These are phyloP conservation scores for Helichrysum umbraculigerum DNA, from an alignment of 129 eudicot species.

Conservation along the genomic window DNA sequence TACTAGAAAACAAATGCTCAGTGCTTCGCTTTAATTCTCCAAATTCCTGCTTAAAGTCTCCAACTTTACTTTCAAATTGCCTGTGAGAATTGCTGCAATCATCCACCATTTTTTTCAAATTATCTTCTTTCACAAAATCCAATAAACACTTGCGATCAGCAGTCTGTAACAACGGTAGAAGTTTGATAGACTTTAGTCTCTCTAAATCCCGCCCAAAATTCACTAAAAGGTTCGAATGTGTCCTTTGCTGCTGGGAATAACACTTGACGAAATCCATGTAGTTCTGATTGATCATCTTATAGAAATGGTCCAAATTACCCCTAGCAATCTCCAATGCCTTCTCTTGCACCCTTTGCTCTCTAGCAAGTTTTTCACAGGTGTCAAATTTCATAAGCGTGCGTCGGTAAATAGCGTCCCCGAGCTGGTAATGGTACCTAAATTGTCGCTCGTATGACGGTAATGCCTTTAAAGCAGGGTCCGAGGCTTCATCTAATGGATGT, in stretches of 20 bases:
- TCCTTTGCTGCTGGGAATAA: constrained; percentile 68
- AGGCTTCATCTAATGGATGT: constrained; percentile 85
- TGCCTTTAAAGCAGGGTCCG: constrained; percentile 93
- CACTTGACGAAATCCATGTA: constrained; percentile 72
- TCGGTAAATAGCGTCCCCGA: constrained; percentile 67
- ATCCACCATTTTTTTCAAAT: constrained; percentile 69
- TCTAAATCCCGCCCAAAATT: constrained; percentile 76
- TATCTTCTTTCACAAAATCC: constrained; percentile 89
- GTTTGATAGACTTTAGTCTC: constrained; percentile 58
- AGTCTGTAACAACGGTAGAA: constrained; percentile 69
- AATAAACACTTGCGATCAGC: constrained; percentile 60
- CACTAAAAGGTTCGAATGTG: constrained; percentile 62
- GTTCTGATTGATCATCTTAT: constrained; percentile 68
- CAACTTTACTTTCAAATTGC: constrained; percentile 88
- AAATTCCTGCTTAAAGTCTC: constrained; percentile 90
- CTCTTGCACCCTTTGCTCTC: constrained; percentile 93
- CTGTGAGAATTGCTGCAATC: constrained; percentile 80
- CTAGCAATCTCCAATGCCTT: constrained; percentile 93
- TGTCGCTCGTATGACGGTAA: constrained; percentile 87
- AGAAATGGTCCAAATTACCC: constrained; percentile 80
- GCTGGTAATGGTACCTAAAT: constrained; percentile 80
- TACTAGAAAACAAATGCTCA: constrained; percentile 71
- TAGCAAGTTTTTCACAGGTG: constrained; percentile 54
- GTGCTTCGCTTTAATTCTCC: constrained; percentile 70
- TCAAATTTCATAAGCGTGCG: constrained; percentile 56